Evolutionary conservation across 2,329 filamentous ascomycete species (phyloP), one percentile per base, ranked within the genome.

Genomic region (Microdochium nivale): DNA sequence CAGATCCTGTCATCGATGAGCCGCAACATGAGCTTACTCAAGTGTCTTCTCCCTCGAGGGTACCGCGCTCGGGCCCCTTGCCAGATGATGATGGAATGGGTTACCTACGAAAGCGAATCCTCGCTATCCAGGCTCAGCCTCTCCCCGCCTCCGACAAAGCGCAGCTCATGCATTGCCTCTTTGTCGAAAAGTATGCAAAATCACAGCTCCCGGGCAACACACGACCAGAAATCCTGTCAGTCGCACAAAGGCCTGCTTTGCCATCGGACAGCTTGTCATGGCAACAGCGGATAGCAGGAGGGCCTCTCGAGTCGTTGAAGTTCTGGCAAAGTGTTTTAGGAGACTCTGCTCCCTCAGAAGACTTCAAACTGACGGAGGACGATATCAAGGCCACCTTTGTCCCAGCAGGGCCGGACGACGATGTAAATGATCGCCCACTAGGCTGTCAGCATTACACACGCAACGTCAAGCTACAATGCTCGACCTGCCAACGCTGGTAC

Each of bases 381-480:
- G 87, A 90, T 63, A 67, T 87, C 24, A 72, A 70, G 54, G 84
- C 82, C n/a, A 87, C 85, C 0, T 90, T 81, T 65, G 83, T 78
- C 16, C 81, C 83, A 30, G 66, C 70, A 7, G 76, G 76, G 13
- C 75, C 77, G 40, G 65, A 67, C 55, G 66, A 68, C 30, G 67
- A 69, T 24, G 58, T 63, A 16, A 47, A 57, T 44, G 70, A 73
- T 23, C 73, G 70, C 2, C 71, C 76, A 27, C 70, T 96, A 4
- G 94, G 94, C 1, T 99, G 94, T 66, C 77, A 86, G 60, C 94
- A 99, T 69, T 99, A 99, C 67, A 89, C 88, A 63, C 84, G 94
- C 56, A 97, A 97, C 60, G 90, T 99, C 60, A 97, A 97, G 68
- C 74, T 97, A 32, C 91, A 99, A 70, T 99, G 94, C 67, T 89